A percentile compares a stretch with the other conserved stretches of the same genome.
These are phyloP conservation scores for Penicillium sp. DNA, from an alignment of 2,329 filamentous ascomycete genomes.

Conservation along the genomic window DNA sequence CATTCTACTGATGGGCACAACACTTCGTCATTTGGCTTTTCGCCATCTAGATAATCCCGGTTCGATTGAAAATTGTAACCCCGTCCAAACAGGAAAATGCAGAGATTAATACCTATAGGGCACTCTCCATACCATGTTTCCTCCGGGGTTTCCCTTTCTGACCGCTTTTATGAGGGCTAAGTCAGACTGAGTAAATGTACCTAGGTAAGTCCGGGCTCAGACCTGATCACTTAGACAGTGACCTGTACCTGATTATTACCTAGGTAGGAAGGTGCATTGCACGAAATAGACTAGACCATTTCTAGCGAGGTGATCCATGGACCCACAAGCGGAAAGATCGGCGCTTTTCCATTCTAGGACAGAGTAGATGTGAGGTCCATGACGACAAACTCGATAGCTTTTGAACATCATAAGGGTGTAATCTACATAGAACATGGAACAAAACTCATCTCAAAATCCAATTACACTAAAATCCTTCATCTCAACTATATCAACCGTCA, in stretches of 20 bases:
- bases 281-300: background rate
- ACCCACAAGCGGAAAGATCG: background rate
- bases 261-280: background rate
- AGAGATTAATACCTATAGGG: too few relatives aligned
- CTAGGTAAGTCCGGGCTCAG: too few relatives aligned
- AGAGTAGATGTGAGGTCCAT: background rate
- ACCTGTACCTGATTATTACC: too few relatives aligned
- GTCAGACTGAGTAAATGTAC: too few relatives aligned
- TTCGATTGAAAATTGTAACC: background rate
- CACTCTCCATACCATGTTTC: too few relatives aligned
- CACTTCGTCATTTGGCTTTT: background rate
- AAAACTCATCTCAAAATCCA: background rate
- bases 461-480: background rate
- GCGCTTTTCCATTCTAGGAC: background rate
- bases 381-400: conserved; percentile 1
- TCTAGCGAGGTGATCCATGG: background rate
- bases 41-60: too few relatives aligned
- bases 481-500: background rate
- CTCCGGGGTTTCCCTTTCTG: too few relatives aligned
- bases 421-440: background rate
- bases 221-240: too few relatives aligned
- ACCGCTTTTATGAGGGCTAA: too few relatives aligned
- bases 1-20: background rate
- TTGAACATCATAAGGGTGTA: background rate
- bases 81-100: too few relatives aligned